Evolutionary conservation across 2,329 filamentous ascomycete genomes (phyloP), one percentile per base, ranked within the genome.

Genomic region (Trichophyton verrucosum): DNA sequence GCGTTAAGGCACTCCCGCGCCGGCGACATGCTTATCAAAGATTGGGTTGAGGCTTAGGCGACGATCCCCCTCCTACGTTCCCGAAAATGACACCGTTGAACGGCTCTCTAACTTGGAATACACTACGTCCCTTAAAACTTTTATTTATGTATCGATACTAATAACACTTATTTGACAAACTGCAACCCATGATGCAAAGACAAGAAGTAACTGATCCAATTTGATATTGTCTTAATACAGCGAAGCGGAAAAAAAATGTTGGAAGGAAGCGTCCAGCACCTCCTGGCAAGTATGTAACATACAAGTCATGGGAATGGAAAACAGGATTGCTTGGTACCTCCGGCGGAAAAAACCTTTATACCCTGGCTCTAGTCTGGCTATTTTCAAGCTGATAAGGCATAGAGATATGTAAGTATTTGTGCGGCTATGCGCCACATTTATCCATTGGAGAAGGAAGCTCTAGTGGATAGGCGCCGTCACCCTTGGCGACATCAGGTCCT

Each of bases 391-490:
- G 20, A 27, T 22, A 51, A 11, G 46, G 4, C 3, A 51, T 24
- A n/a, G 33, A 38, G 8, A 6, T 38, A 38, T 38, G 33, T 38
- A 38, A 13, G 9, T 9, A 2, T 38, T 24, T 15, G 51, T 27
- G 51, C 27, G 4, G 11, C 36, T 57, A 57, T 57, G 55, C 55
- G 17, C 22, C 8, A 36, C 55, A 57, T 57, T 57, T 40, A 27
- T 42, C 55, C 6, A 15, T 20, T n/a, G 55, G 55, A 5, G 27
- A 57, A 13, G 77, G 76, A 33, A 72, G 63, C 61, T 72, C 69
- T 27, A 80, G 69, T n/a, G 72, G 67, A 65, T 78, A 79, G 59
- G 70, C 72, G 22, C 74, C 76, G 66, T 78, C 75, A 7, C 77
- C 76, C 17, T 67, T 58, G 2, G 76, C 71, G 15, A 79, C 72